Base-by-base conservation (phyloP, 176 grass and related monocot species). In the Oryza rufipogon region DNA sequence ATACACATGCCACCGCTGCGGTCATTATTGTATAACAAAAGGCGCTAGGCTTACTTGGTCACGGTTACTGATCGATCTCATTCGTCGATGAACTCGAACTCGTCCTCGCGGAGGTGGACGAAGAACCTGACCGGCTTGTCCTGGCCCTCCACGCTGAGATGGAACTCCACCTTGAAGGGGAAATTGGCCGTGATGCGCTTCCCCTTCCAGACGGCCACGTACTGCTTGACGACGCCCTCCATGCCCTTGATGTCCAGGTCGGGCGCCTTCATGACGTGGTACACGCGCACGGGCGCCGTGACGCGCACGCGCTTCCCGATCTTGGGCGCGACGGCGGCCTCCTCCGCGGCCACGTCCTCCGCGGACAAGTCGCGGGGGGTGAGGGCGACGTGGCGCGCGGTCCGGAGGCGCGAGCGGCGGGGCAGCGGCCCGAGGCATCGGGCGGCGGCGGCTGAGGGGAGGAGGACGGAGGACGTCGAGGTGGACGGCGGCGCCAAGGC, bases 151-250 rank as follows among this genome's bases (percentile, higher is more conserved):
- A 94, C 74, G 38, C 12, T 2, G 85, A 99, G 10, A 11, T 90
- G 70, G 78, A 96, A 99, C 79, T 96, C 93, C 36, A 99, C 79
- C 90, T 99, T 99, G 84, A 89, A 99, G 2, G 97, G 97, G 17
- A 96, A 66, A 84, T 96, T 99, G 46, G 93, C 91, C 2, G 89
- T 92, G 87, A 99, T 91, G 78, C 97, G 88, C 79, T 88, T 99
- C 38, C 97, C 97, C 89, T 99, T 99, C 90, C 90, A 96, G 54
- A 99, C 77, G 78, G 64, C 81, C 0, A 96, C 93, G 85, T 99
- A 99, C 90, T 96, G 93, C 86, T 96, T 99, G 79, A 99, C 85
- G 58, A 84, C 89, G 67, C 97, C 97, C 85, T 91, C 97, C 89
- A 96, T 56, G 36, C 97, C 97, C 67, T 89, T 71, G 78, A 99